Evolutionary conservation across 495 filamentous ascomycete species (phyloP).

Genomic region (Podospora pseudoanserina): DNA sequence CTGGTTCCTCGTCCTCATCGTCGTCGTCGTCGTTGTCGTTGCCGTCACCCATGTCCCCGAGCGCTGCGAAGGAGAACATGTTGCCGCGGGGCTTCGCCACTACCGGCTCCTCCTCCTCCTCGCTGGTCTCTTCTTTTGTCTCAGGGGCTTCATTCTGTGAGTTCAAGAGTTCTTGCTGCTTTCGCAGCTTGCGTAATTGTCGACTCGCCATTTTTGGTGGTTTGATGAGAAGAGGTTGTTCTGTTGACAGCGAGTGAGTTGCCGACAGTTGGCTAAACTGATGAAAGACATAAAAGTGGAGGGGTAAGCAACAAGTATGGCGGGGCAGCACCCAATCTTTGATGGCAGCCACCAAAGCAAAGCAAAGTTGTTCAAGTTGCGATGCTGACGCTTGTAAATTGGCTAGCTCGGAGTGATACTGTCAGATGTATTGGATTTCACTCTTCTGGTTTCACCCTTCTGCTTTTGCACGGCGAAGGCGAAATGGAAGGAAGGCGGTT

Average conservation of each 20-base stretch:
- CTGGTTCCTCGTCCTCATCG: constrained; percentile 40
- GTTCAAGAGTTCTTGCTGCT: constrained; percentile 57
- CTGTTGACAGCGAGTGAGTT: not conserved
- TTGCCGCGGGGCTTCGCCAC: constrained; percentile 38
- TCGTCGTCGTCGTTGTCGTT: constrained; percentile 44
- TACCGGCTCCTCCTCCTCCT: constrained; percentile 37
- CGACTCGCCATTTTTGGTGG: constrained; percentile 70
- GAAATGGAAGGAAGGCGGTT: not conserved
- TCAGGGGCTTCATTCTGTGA: constrained; percentile 36
- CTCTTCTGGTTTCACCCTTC: too few species aligned
- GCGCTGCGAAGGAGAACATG: constrained; percentile 50
- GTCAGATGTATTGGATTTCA: too few species aligned
- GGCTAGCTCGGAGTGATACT: too few species aligned
- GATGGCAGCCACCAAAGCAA: not conserved
- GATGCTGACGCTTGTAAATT: not conserved
- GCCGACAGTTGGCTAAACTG: too few species aligned
- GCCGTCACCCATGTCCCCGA: constrained; percentile 39
- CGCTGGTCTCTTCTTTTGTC: constrained; percentile 39
- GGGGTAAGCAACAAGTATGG: not conserved
- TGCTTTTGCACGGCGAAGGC: not conserved
- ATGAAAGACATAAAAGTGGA: not conserved
- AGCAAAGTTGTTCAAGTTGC: not conserved
- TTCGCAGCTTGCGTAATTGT: constrained; percentile 73
- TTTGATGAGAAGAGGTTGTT: not conserved
- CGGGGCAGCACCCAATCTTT: not conserved